These are phyloP conservation scores for Venturiaceae sp. DNA, from an alignment of 2,329 filamentous ascomycete genomes.

Conservation along the genomic window DNA sequence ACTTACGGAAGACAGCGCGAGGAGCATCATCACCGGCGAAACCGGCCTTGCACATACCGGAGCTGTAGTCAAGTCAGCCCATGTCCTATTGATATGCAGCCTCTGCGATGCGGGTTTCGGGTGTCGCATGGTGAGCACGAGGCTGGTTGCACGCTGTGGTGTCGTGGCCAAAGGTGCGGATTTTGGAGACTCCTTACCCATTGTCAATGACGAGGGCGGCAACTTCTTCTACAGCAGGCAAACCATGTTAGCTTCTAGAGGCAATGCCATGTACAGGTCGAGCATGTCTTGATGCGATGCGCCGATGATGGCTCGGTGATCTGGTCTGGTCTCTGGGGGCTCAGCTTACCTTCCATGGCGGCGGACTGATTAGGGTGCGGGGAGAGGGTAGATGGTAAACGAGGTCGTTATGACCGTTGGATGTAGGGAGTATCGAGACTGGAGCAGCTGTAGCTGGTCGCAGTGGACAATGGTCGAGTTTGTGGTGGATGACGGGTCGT, in stretches of 20 bases:
- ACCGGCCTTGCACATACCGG: slow-evolving; percentile 99
- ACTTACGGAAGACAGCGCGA: slow-evolving; percentile 99
- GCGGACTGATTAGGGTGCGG: slow-evolving; percentile 7
- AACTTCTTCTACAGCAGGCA: slow-evolving; percentile 76
- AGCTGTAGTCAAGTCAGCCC: slow-evolving; percentile 52
- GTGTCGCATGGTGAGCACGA: neutral
- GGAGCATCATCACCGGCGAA: slow-evolving; percentile 99
- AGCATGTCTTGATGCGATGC: neutral
- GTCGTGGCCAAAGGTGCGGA: slow-evolving; percentile 11
- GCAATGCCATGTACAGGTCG: neutral
- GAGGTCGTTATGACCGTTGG: neutral
- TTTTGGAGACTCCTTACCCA: slow-evolving; percentile 70
- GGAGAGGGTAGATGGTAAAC: slow-evolving; percentile 10
- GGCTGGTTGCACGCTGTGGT: neutral
- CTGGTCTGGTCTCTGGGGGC: slow-evolving; percentile 22
- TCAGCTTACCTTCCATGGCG: slow-evolving; percentile 53
- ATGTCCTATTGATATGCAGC: slow-evolving; percentile 13
- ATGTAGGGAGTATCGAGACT: neutral
- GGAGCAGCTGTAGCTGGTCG: neutral
- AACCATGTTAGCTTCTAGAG: slow-evolving; percentile 19
- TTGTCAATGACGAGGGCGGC: slow-evolving; percentile 99
- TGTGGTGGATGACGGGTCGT: neutral
- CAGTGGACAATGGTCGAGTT: neutral
- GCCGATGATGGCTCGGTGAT: slow-evolving; percentile 17
- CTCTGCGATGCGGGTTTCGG: slow-evolving; percentile 21